These are phyloP conservation scores for Apiotrichum laibachii DNA, from an alignment of 1,284 basidiomycete species.

Conservation along the genomic window DNA sequence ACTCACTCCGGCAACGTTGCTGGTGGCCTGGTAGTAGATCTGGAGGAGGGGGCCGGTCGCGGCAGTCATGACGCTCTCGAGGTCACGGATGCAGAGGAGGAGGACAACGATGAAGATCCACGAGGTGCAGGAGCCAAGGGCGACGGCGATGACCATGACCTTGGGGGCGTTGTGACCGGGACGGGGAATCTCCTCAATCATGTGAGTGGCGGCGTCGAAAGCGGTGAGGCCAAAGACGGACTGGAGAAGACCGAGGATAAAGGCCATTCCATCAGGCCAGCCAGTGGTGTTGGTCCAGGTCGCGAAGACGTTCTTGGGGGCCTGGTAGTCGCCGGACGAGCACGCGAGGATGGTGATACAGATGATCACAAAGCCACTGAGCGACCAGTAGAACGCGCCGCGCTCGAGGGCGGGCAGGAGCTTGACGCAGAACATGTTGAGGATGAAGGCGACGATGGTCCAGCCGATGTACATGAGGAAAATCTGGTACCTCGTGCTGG, in stretches of 20 bases:
- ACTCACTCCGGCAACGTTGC: conserved; percentile 56
- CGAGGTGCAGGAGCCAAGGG: conserved; percentile 60
- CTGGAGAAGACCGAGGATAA: conserved; percentile 52
- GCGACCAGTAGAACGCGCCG: conserved; percentile 37
- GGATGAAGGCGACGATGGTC: conserved; percentile 24
- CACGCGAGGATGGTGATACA: conserved; percentile 48
- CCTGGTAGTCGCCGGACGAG: conserved; percentile 43
- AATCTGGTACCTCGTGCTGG: conserved; percentile 22
- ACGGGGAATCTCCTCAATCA: conserved; percentile 32
- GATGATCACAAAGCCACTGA: conserved; percentile 46
- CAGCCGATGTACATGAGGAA: conserved; percentile 32
- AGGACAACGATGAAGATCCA: conserved; percentile 64
- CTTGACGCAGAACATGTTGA: conserved; percentile 39
- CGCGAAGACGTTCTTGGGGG: conserved; percentile 48
- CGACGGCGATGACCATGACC: conserved; percentile 56
- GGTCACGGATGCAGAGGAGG: conserved; percentile 63
- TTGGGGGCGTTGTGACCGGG: conserved; percentile 17
- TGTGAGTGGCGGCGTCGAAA: conserved; percentile 31
- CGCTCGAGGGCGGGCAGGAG: conserved; percentile 39
- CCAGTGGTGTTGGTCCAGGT: conserved; percentile 50
- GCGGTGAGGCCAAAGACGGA: conserved; percentile 49
- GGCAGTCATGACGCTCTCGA: conserved; percentile 57
- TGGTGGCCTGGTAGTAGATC: conserved; percentile 63
- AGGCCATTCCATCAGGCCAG: conserved; percentile 53
- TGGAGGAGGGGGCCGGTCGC: conserved; percentile 63